These are phyloP conservation scores for Raffaelea arxii DNA, from an alignment of 2,329 filamentous ascomycete species.

Conservation along the genomic window DNA sequence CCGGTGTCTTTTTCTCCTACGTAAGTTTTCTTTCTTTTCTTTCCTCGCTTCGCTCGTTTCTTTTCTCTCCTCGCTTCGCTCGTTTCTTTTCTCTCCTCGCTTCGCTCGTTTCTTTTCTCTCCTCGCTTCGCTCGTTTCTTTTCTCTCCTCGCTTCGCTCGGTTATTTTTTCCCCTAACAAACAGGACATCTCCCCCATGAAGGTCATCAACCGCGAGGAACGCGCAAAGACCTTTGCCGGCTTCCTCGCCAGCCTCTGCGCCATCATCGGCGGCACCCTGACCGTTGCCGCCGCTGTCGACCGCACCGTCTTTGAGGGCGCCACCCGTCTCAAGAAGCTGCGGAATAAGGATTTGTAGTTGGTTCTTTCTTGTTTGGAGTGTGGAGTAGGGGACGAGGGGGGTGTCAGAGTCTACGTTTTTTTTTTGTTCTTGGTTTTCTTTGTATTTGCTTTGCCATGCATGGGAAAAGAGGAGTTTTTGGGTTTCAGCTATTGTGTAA, in stretches of 20 bases:
- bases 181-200: conserved; percentile 98
- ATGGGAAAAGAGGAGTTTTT: conserved; percentile 2
- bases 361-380: neutral
- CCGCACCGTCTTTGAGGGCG: conserved; percentile 82
- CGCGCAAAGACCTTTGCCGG: conserved; percentile 81
- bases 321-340: conserved; percentile 77
- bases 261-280: conserved; percentile 86
- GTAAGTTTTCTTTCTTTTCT: conserved; percentile 42
- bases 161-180: neutral
- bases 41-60: neutral
- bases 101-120: conserved; percentile 28
- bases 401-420: neutral
- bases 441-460: conserved; percentile 1
- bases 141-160: no score
- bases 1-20: conserved; percentile 97
- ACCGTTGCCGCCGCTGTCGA: conserved; percentile 94
- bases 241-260: conserved; percentile 90
- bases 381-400: neutral
- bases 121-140: neutral
- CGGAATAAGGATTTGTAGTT: conserved; percentile 51
- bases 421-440: neutral
- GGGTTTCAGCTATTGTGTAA: conserved; percentile 6
- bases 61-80: conserved; percentile 48
- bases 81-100: conserved; percentile 98
- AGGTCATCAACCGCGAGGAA: conserved; percentile 94